phyloP scores from a whole-genome alignment of 768 basidiomycete species.

The Lentinula edodes region DNA sequence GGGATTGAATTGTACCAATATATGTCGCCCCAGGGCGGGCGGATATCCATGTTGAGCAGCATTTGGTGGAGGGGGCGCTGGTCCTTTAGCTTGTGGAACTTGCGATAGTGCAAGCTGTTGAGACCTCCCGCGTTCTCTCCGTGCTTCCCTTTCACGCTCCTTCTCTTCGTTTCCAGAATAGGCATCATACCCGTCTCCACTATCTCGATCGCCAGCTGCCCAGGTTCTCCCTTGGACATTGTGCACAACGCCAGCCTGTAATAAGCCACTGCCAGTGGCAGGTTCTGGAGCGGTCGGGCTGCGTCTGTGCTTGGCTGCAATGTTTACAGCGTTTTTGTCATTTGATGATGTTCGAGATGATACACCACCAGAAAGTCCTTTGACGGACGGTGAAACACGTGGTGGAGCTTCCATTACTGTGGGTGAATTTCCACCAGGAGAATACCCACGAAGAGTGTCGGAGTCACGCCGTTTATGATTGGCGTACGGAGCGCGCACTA shows the following conservation, averaged over 20 bases:
- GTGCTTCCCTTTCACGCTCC: slow-evolving; percentile 1
- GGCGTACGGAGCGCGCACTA: slow-evolving; percentile 37
- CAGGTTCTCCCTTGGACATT: slow-evolving; percentile 32
- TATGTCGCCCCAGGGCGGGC: slow-evolving; percentile 21
- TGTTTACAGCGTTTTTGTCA: slow-evolving; percentile 17
- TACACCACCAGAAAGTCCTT: neutral
- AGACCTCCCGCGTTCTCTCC: slow-evolving; percentile 1
- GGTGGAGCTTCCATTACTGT: slow-evolving; percentile 33
- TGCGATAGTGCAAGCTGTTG: slow-evolving; percentile 24
- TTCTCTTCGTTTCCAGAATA: slow-evolving; percentile 1
- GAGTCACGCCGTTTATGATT: slow-evolving; percentile 68
- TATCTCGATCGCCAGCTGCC: slow-evolving; percentile 39
- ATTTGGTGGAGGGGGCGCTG: slow-evolving; percentile 1
- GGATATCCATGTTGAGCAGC: slow-evolving; percentile 18
- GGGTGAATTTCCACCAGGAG: slow-evolving; percentile 37
- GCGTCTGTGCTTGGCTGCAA: slow-evolving; percentile 48
- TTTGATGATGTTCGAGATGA: neutral
- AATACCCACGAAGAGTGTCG: slow-evolving; percentile 60
- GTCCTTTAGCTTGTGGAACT: slow-evolving; percentile 16
- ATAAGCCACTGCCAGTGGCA: slow-evolving; percentile 35
- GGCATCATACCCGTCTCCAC: slow-evolving; percentile 23
- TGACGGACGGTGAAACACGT: slow-evolving; percentile 11
- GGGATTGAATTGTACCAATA: slow-evolving; percentile 26
- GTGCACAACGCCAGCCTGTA: slow-evolving; percentile 18
- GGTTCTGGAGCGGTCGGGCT: slow-evolving; percentile 69